phyloP scores from a whole-genome alignment of 306 rosid genomes.

The Rosa multiflora region DNA sequence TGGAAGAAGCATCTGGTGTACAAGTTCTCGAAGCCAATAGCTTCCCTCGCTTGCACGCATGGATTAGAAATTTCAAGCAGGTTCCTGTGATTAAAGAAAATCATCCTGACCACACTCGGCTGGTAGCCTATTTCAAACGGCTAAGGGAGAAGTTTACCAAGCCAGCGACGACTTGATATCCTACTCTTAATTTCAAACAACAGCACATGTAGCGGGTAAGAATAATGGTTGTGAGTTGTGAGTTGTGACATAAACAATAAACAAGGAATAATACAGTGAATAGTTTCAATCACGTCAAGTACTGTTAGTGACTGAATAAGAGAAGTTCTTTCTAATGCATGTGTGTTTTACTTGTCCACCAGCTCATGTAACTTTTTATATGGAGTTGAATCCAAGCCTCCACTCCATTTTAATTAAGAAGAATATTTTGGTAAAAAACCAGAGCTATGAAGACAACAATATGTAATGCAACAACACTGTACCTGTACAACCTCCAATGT shows the following conservation, averaged over 20 bases:
- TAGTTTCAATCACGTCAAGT: not conserved
- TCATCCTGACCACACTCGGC: constrained; percentile 4
- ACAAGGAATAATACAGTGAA: not conserved
- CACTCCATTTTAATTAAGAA: not conserved
- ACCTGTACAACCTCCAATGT: constrained; percentile 96
- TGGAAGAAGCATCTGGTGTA: constrained; percentile 16
- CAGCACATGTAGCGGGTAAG: not conserved
- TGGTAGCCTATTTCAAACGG: constrained; percentile 12
- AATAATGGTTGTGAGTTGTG: not conserved
- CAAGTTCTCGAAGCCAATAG: constrained; percentile 3
- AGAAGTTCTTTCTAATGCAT: not conserved
- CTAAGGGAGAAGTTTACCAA: not conserved
- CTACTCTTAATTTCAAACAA: not conserved
- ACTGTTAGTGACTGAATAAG: not conserved
- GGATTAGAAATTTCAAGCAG: constrained; percentile 15
- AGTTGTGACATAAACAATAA: not conserved
- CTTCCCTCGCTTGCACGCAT: constrained; percentile 10
- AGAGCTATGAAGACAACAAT: no score
- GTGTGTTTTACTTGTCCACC: not conserved
- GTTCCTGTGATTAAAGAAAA: constrained; percentile 7
- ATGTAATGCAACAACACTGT: constrained; percentile 3
- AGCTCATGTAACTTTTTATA: not conserved
- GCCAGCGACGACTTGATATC: not conserved
- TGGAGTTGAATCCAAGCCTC: not conserved
- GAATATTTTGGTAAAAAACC: not conserved